Conservation (phyloP, 2,329 filamentous ascomycete genomes). For the Amesomyces nigricolor region DNA sequence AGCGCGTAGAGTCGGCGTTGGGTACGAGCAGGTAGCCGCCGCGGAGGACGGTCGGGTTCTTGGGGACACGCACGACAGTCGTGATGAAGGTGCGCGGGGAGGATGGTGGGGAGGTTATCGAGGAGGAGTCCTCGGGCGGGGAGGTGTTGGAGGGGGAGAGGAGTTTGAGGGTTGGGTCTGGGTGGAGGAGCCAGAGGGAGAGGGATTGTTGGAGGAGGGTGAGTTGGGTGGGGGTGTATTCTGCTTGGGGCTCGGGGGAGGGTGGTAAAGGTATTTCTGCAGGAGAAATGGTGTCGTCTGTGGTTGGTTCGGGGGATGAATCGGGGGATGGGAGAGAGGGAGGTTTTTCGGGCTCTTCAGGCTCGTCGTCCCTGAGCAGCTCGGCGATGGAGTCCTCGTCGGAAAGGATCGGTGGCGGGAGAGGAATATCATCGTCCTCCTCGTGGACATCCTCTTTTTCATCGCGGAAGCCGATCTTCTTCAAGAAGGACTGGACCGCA, state of each 20-base stretch:
- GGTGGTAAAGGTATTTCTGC: conserved; percentile 15
- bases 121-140: conserved; percentile 60
- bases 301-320: conserved; percentile 6
- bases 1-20: conserved; percentile 72
- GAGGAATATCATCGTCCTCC: conserved; percentile 35
- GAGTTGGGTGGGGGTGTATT: conserved; percentile 43
- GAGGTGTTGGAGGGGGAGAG: conserved; percentile 58
- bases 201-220: conserved; percentile 51
- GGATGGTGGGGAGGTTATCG: conserved; percentile 38
- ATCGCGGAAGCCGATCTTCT: conserved; percentile 47
- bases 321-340: neutral
- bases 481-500: conserved; percentile 61
- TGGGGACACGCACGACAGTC: conserved; percentile 69
- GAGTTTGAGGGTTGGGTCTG: conserved; percentile 50
- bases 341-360: conserved; percentile 21
- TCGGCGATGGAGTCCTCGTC: conserved; percentile 48
- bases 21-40: conserved; percentile 83
- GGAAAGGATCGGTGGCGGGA: conserved; percentile 13
- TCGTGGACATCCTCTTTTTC: conserved; percentile 30
- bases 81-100: conserved; percentile 60
- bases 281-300: no score
- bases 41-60: conserved; percentile 77
- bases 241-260: conserved; percentile 28
- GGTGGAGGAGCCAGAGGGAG: conserved; percentile 60
- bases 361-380: conserved; percentile 40